Base-by-base conservation (phyloP, 352 stramenopile species). In the Phytophthora fragariaefolia region DNA sequence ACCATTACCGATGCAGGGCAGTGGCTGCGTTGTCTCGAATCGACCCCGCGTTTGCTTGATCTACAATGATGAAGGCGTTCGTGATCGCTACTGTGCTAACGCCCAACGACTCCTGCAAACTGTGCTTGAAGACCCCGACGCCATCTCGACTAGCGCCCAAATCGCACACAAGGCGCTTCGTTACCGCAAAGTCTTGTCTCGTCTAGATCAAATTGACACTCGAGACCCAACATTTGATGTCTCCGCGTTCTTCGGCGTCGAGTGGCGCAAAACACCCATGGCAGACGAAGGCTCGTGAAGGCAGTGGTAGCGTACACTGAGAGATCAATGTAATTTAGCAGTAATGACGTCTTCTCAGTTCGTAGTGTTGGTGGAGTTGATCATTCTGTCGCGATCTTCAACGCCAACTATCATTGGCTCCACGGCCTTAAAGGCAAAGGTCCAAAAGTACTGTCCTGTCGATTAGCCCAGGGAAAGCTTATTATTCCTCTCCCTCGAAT, bases 201-300 rank as follows among this genome's bases (percentile, higher is more conserved):
- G 38, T n/a, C 38, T 46, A n/a, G 17, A 46, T 46, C 17, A 22
- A 23, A 8, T 46, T 10, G 38, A 46, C n/a, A 17, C 38, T 23
- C 17, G 17, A 23, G 38, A 46, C n/a, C 38, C 38, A 10, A 23
- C n/a, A 6, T 46, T 46, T n/a, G 38, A 24, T n/a, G 38, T 46
- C 38, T 46, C 38, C 38, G 23, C 38, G 38, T 46, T 46, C 38
- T 46, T 46, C n/a, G 38, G 38, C n/a, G 38, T 46, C 38, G 38
- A 46, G 38, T 46, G 38, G 38, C 23, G 15, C 38, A 46, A 46
- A 46, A n/a, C 10, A n/a, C n/a, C n/a, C n/a, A n/a, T n/a, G n/a
- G n/a, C n/a, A n/a, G n/a, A n/a, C n/a, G n/a, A n/a, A n/a, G n/a
- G n/a, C n/a, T n/a, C n/a, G n/a, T n/a, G n/a, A n/a, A n/a, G n/a